Base-by-base conservation (phyloP, 2,329 filamentous ascomycete genomes). In the Botrytis aclada region DNA sequence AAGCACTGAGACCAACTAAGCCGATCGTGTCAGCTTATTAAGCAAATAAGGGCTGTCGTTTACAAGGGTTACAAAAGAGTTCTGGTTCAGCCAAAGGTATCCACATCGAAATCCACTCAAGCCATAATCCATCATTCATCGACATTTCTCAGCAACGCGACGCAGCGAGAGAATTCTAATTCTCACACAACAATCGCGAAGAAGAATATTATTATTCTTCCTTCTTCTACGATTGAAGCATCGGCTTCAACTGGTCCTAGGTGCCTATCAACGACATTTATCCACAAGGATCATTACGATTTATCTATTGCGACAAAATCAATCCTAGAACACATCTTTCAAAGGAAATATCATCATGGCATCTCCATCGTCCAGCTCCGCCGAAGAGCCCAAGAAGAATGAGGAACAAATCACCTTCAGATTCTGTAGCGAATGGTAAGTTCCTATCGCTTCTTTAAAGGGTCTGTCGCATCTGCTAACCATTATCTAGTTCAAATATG, bases 341-440 rank as follows among this genome's bases (percentile, higher is more conserved):
- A 69, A 69, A 43, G 70, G 70, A 70, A 41, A 41, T 39, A 37
- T 60, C 69, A 73, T 56, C 60, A 90, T 91, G 89, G 86, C 89
- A 41, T 86, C 88, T 18, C 88, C 88, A 45, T 84, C 86, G 75
- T 86, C 87, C 41, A 86, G 84, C 63, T 81, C 81, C 71, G 80
- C 81, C 69, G 82, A 80, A 74, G 84, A 87, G 79, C 66, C 74
- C 25, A 80, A 78, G 72, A 87, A 86, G 79, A 85, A 85, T 77
- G 85, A 86, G 76, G 90, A 95, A 84, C 94, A 97, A 83, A 95
- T 98, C 83, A 94, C 93, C 65, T 99, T 98, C 84, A 92, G 93
- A 80, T 99, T 99, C 88, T 99, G 96, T 86, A 94, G 94, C 79
- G 96, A 99, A 87, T 99, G 96, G 91, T 92, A 83, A 79, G 84